Evolutionary conservation across 1,284 basidiomycete genomes (phyloP), one percentile per base, ranked within the genome.

Genomic region (Sanghuangporus sanghuang): DNA sequence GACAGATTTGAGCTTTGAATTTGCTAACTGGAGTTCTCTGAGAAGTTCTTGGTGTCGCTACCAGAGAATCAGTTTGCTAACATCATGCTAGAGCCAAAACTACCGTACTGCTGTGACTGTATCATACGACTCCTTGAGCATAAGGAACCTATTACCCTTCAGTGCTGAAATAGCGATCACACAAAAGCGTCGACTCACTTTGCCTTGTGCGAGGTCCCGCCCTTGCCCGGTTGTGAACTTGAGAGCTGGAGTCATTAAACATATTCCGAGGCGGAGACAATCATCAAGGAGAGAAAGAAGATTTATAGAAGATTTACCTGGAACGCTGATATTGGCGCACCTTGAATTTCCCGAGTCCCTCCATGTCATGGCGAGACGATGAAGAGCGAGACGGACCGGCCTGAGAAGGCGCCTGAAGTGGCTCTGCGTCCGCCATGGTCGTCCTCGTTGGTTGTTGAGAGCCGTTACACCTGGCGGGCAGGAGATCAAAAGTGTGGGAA

Each of bases 291-390:
- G n/a, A 21, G 18, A 27, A 11, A 18, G 18, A n/a, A 21, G 21
- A 14, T 23, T 16, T 27, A 32, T 50, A 16, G 21, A 49, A 32
- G 4, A 36, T n/a, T 27, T 12, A 35, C 61, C 44, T 62, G 14
- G 44, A 55, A n/a, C 16, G n/a, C 21, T 18, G 32, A 21, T 32
- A 23, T 36, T 44, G n/a, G 32, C 62, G 57, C 35, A 61, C 63
- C 38, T 64, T 64, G 58, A 61, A 64, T 35, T 64, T 64, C 7
- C 59, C 59, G 42, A 61, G 50, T 2, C 63, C 63, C 12, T 64
- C 63, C 50, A 61, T 61, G 16, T 61, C 62, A 11, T 39, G 18
- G 16, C 54, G 57, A 23, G 58, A 60, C 3, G 44, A 32, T 7
- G 57, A 36, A 14, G 44, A 46, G 21, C 63, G 58, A 11, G 63